Percentiles rank a stretch among this genome's conserved stretches.
phyloP scores from a whole-genome alignment of 257 asterid species.

The Solanum peruvianum region DNA sequence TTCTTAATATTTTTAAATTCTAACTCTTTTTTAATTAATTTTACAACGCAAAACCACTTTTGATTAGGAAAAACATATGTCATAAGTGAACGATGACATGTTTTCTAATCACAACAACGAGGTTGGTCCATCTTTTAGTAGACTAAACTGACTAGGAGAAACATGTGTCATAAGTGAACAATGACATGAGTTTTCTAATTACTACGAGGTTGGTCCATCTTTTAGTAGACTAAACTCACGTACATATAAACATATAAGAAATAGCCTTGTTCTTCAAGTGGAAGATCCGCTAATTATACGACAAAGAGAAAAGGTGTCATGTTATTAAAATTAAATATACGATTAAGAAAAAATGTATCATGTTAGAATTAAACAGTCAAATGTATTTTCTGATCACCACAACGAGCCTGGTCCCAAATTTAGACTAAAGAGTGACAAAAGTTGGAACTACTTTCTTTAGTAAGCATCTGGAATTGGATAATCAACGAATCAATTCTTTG shows the following conservation, averaged over 20 bases:
- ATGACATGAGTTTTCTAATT: neutral
- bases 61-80: neutral
- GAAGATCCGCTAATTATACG: neutral
- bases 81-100: neutral
- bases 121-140: neutral
- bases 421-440: neutral
- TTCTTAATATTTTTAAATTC: neutral
- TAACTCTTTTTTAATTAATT: neutral
- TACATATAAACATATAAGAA: neutral
- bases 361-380: neutral
- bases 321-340: neutral
- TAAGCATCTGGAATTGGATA: neutral
- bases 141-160: neutral
- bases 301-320: neutral
- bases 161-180: neutral
- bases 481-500: neutral
- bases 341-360: neutral
- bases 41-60: no score
- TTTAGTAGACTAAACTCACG: neutral
- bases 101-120: neutral
- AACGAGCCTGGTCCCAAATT: neutral
- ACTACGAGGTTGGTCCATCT: neutral
- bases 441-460: no score
- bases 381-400: neutral
- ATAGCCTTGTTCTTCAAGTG: neutral